These are phyloP conservation scores for Termitomyces sp. DNA, from an alignment of 1,284 basidiomycete genomes.

Conservation along the genomic window DNA sequence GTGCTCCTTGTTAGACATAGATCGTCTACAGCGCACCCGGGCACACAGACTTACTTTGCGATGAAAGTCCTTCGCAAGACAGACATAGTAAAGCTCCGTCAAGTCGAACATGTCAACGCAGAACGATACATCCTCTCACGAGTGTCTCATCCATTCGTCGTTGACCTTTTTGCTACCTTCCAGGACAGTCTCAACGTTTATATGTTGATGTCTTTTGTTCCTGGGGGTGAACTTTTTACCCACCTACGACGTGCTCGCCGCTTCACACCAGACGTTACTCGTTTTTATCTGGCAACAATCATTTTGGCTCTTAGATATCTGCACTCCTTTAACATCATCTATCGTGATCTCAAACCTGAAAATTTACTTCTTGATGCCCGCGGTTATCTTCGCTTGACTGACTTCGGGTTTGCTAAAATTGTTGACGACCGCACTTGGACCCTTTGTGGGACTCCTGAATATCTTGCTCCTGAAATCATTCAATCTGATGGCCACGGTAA, in stretches of 20 bases:
- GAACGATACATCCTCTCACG: slow-evolving; percentile 93
- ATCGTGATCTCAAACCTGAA: slow-evolving; percentile 97
- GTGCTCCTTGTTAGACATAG: slow-evolving; percentile 80
- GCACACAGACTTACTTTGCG: slow-evolving; percentile 70
- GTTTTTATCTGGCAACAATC: slow-evolving; percentile 98
- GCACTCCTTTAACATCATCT: slow-evolving; percentile 98
- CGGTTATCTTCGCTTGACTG: slow-evolving; percentile 95
- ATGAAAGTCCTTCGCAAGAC: slow-evolving; percentile 92
- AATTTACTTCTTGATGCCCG: slow-evolving; percentile 94
- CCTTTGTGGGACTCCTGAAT: slow-evolving; percentile 96
- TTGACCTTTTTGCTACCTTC: slow-evolving; percentile 92
- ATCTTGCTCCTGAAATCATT: slow-evolving; percentile 92
- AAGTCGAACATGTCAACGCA: slow-evolving; percentile 98
- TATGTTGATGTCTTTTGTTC: slow-evolving; percentile 98
- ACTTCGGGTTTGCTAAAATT: slow-evolving; percentile 98
- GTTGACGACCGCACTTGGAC: slow-evolving; percentile 99
- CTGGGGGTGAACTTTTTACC: slow-evolving; percentile 96
- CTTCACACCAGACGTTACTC: slow-evolving; percentile 96
- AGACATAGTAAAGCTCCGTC: slow-evolving; percentile 92
- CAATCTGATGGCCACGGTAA: slow-evolving; percentile 98
- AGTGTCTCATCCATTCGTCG: slow-evolving; percentile 77
- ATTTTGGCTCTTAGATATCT: slow-evolving; percentile 94
- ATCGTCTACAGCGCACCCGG: slow-evolving; percentile 38
- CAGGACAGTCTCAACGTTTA: slow-evolving; percentile 95
- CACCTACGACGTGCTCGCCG: slow-evolving; percentile 88